phyloP scores from a whole-genome alignment of 208 protist genomes.

The Leishmania lainsoni region DNA sequence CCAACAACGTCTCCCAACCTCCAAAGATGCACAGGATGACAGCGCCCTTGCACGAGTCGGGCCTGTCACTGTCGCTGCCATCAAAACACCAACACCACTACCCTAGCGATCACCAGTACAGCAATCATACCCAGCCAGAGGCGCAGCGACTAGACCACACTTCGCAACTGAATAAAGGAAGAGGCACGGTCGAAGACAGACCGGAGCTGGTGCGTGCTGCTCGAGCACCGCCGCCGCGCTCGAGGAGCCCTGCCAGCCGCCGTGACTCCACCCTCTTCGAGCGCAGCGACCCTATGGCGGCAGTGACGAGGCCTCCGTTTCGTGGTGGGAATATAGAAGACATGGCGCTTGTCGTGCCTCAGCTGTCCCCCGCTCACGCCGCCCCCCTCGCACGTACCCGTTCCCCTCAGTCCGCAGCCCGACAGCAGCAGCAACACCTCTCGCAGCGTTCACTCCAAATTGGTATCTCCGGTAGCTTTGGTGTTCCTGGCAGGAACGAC shows the following conservation, averaged over 20 bases:
- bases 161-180: neutral
- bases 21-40: neutral
- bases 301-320: neutral
- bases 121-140: neutral
- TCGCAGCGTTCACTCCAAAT: neutral
- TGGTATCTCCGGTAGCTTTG: conserved; percentile 1
- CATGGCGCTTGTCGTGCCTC: conserved; percentile 5
- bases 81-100: neutral
- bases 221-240: conserved; percentile 14
- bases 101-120: neutral
- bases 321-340: neutral
- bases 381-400: neutral
- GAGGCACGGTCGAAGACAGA: neutral
- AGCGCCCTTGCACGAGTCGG: neutral
- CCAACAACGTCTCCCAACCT: neutral
- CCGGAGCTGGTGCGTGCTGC: neutral
- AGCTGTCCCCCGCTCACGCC: neutral
- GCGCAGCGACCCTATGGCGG: neutral
- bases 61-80: neutral
- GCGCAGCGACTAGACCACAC: neutral
- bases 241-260: conserved; percentile 5
- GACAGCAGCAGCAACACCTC: neutral
- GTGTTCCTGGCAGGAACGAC: neutral
- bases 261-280: neutral
- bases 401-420: neutral